A percentile compares a stretch with the other conserved stretches of the same genome.
phyloP scores from a whole-genome alignment of 106 monocot genomes.

The Allium sativum region DNA sequence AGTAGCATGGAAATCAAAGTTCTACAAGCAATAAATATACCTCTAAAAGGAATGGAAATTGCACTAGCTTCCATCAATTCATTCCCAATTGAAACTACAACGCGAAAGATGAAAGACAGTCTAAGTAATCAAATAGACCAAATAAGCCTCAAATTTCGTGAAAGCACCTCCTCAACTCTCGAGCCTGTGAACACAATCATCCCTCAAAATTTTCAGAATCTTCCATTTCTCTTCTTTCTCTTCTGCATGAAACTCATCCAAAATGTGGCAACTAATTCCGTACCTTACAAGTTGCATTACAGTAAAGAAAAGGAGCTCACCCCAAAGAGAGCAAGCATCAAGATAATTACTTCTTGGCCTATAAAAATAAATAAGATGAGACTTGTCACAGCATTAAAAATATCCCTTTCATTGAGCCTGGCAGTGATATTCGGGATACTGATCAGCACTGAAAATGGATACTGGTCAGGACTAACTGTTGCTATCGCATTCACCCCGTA shows the following conservation, averaged over 20 bases:
- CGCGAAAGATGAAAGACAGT: conserved; percentile 11
- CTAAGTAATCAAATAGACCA: conserved; percentile 21
- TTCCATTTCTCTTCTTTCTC: conserved; percentile 50
- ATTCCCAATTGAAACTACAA: conserved; percentile 10
- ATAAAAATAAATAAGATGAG: conserved; percentile 8
- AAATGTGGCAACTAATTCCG: background rate
- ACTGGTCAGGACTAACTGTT: conserved; percentile 50
- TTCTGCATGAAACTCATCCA: conserved; percentile 44
- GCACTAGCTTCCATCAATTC: conserved; percentile 18
- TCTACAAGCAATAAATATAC: conserved; percentile 25
- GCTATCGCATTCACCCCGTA: conserved; percentile 31
- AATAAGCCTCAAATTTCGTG: conserved; percentile 15
- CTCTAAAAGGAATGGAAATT: conserved; percentile 51
- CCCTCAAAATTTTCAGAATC: conserved; percentile 11
- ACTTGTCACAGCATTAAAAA: conserved; percentile 24
- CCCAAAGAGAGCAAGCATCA: conserved; percentile 5
- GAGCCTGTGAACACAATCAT: background rate
- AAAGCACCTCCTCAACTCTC: background rate
- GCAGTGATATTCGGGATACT: conserved; percentile 37
- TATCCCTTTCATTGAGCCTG: conserved; percentile 33
- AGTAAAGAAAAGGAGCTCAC: conserved; percentile 1
- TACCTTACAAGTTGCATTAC: no score
- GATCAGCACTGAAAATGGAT: conserved; percentile 29
- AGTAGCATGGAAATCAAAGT: conserved; percentile 1
- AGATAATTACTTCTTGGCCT: background rate